Evolutionary conservation across 192 early-diverging fungal genomes (phyloP), one percentile per base, ranked within the genome.

Genomic region (Podochytrium sp.): DNA sequence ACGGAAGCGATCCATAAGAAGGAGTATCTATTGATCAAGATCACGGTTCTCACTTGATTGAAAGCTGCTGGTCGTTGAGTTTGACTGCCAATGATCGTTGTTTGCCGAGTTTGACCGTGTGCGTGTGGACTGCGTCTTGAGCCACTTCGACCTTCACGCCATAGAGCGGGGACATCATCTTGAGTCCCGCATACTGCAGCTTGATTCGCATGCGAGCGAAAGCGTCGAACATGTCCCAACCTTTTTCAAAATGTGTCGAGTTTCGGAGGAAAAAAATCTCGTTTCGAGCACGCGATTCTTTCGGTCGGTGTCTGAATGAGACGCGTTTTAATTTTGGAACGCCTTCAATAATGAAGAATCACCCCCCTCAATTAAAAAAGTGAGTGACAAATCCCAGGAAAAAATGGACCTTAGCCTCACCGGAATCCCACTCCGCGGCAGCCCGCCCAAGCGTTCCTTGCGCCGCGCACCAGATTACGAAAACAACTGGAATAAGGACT

Each of bases 401-500:
- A 47, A 47, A 47, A 47, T 47, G 32, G 64, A 49, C 4, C 33
- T 51, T 23, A 12, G 25, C 18, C 64, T 66, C 29, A 43, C 16
- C 12, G 64, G 64, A 1, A 29, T 50, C 39, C 43, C 64, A 27
- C 27, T 66, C 23, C 39, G 43, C 16, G 64, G 64, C 7, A n/a
- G 16, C 10, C 43, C 64, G 29, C 25, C 20, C 6, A 14, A 33
- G 39, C 12, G 64, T 12, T 7, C 14, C n/a, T 32, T 66, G 25
- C 64, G 64, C 20, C 20, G 18, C 18, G 20, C 18, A 1, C 39
- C 64, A 30, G 64, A 66, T 18, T 66, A 66, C 33, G 18, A 18
- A 23, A 66, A 66, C 39, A 50, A 66, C 64, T 66, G 64, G 64
- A 66, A 49, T 43, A 43, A 33, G 29, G 43, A 50, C 25, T n/a